Percentiles rank a stretch among this genome's conserved stretches.
These are phyloP conservation scores for Mortierella sp. DNA, from an alignment of 371 early-diverging fungal species.

Conservation along the genomic window DNA sequence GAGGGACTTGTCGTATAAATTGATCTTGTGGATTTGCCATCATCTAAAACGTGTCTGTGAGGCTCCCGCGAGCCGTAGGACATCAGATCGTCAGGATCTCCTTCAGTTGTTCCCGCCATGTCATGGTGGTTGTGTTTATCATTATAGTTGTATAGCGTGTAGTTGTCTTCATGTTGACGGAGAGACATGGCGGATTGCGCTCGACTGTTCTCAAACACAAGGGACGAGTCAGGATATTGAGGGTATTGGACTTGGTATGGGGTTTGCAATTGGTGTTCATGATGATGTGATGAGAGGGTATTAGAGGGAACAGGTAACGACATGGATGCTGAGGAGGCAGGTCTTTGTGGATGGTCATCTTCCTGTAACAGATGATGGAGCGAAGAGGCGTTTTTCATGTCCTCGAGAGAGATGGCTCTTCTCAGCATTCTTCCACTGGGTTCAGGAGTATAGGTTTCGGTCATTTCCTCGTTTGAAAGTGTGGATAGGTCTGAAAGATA, in stretches of 20 bases:
- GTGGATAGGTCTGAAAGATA: slow-evolving; percentile 28
- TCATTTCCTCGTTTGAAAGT: slow-evolving; percentile 11
- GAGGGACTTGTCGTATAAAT: not conserved
- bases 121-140: not conserved
- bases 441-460: not conserved
- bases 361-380: not conserved
- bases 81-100: not conserved
- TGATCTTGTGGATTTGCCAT: not conserved
- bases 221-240: not conserved
- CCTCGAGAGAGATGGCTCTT: slow-evolving; percentile 18
- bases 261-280: slow-evolving; percentile 1
- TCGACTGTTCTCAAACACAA: not conserved
- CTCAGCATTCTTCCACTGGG: slow-evolving; percentile 4
- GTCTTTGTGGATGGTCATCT: slow-evolving; percentile 6
- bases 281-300: slow-evolving; percentile 1
- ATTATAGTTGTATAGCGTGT: not conserved
- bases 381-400: not conserved
- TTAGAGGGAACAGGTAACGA: slow-evolving; percentile 4
- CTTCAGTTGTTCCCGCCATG: not conserved
- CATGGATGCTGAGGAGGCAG: slow-evolving; percentile 8
- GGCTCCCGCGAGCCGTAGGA: not conserved
- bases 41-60: not conserved
- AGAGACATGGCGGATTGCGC: slow-evolving; percentile 4
- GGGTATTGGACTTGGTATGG: not conserved
- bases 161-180: not conserved